These are phyloP conservation scores for Apophysomyces variabilis DNA, from an alignment of 371 early-diverging fungal species.

Conservation along the genomic window DNA sequence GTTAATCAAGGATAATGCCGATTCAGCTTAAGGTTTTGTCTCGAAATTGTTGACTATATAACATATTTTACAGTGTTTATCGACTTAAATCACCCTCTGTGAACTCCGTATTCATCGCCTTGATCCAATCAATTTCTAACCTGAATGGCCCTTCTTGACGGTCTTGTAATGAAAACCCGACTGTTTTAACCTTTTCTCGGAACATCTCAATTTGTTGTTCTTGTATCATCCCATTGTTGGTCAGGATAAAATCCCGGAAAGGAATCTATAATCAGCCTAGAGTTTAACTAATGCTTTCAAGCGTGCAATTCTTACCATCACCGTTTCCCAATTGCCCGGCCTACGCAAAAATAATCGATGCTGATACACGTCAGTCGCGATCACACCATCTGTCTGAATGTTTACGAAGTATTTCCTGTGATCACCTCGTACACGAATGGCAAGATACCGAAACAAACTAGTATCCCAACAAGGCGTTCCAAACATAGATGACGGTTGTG, in stretches of 20 bases:
- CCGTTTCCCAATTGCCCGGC: slow-evolving; percentile 91
- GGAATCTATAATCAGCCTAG: slow-evolving; percentile 67
- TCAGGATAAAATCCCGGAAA: slow-evolving; percentile 89
- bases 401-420: slow-evolving; percentile 88
- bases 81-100: slow-evolving; percentile 75
- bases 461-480: slow-evolving; percentile 88
- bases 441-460: slow-evolving; percentile 82
- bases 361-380: slow-evolving; percentile 87
- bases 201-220: slow-evolving; percentile 86
- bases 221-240: slow-evolving; percentile 85
- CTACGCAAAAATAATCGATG: slow-evolving; percentile 85
- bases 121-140: slow-evolving; percentile 91
- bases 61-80: slow-evolving; percentile 12
- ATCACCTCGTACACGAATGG: slow-evolving; percentile 81
- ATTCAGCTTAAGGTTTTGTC: too few relatives aligned
- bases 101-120: slow-evolving; percentile 74
- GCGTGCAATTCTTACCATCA: slow-evolving; percentile 65
- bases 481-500: slow-evolving; percentile 55
- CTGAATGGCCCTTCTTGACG: slow-evolving; percentile 85
- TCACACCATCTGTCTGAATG: slow-evolving; percentile 82
- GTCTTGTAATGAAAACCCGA: slow-evolving; percentile 88
- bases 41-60: too few relatives aligned
- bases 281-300: neutral
- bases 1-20: too few relatives aligned
- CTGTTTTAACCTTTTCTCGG: slow-evolving; percentile 81